phyloP scores from a whole-genome alignment of 768 basidiomycete species.

The Suillus variegatus region DNA sequence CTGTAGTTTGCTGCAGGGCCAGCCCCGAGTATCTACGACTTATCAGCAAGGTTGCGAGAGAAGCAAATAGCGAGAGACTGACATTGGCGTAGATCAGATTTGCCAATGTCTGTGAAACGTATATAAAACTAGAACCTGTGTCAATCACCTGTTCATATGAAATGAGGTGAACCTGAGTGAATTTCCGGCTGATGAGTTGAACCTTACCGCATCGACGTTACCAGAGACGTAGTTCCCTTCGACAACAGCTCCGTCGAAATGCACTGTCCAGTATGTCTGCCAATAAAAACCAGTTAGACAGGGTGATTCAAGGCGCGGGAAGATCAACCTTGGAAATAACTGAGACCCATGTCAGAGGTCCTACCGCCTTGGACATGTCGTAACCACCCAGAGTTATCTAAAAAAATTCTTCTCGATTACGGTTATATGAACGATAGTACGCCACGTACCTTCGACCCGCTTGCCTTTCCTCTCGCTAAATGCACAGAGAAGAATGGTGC shows the following conservation, averaged over 20 bases:
- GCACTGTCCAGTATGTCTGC: slow-evolving; percentile 64
- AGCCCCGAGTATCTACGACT: slow-evolving; percentile 51
- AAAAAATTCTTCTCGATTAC: background rate
- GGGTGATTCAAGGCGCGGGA: background rate
- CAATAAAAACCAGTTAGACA: background rate
- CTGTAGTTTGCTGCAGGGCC: slow-evolving; percentile 42
- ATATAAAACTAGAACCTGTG: slow-evolving; percentile 67
- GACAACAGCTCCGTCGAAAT: slow-evolving; percentile 46
- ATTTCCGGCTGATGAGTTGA: slow-evolving; percentile 6
- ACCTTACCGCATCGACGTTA: slow-evolving; percentile 19
- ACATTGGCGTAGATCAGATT: slow-evolving; percentile 48
- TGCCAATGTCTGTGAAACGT: slow-evolving; percentile 49
- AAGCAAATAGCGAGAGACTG: slow-evolving; percentile 3
- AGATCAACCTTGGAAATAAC: slow-evolving; percentile 37
- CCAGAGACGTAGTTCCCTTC: slow-evolving; percentile 22
- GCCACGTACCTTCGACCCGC: slow-evolving; percentile 50
- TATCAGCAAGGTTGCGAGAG: background rate
- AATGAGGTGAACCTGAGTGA: background rate
- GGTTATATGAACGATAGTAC: slow-evolving; percentile 4
- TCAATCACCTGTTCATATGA: slow-evolving; percentile 56
- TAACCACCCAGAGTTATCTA: slow-evolving; percentile 29
- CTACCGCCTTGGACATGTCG: slow-evolving; percentile 35
- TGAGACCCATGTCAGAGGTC: slow-evolving; percentile 34
- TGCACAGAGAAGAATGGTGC: slow-evolving; percentile 61
- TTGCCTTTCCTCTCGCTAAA: slow-evolving; percentile 40